Evolutionary conservation across 1,284 basidiomycete species (phyloP), one percentile per base, ranked within the genome.

Genomic region (Ganoderma sp.): DNA sequence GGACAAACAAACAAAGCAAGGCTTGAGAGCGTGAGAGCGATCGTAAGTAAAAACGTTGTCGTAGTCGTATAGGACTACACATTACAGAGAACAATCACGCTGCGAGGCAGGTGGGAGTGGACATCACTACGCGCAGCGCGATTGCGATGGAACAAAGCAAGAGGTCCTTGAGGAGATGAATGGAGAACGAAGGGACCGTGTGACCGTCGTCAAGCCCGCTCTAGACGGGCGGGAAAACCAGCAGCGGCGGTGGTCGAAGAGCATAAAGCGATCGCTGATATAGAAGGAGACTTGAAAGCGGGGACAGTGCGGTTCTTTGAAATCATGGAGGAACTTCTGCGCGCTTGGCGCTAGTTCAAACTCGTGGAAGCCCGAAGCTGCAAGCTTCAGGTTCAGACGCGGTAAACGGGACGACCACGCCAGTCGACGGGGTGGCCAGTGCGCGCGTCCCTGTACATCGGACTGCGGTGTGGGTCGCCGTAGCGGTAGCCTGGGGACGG

Each of bases 401-500:
- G 80, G 75, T 85, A 83, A 60, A 88, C 78, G 25, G 84, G 82
- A 61, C 86, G 80, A 61, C 87, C 87, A 42, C 82, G 79, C 73
- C 81, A 78, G 78, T 87, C 86, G 62, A 87, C 85, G 70, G 86
- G 81, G 63, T 77, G 81, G 17, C 86, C 86, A 32, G 83, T 85
- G 63, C 81, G 79, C 12, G 84, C 79, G 76, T 88, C 86, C 32
- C 79, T 74, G 74, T 85, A 88, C 67, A 82, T 77, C 56, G 22
- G 39, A 15, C 41, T 22, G 58, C 58, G 58, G 58, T 42, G 58
- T 12, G 58, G 58, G 22, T 42, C 39, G 8, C 60, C 67, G 45
- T 81, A 78, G 60, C 83, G 84, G 66, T 80, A 79, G 64, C 71
- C 68, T 37, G 79, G 77, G 45, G 78, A 73, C 34, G 78, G 79